Percentiles rank a stretch among this genome's conserved stretches.
These are phyloP conservation scores for Saccharum spontaneum DNA, from an alignment of 176 grass and related monocot species.

Conservation along the genomic window DNA sequence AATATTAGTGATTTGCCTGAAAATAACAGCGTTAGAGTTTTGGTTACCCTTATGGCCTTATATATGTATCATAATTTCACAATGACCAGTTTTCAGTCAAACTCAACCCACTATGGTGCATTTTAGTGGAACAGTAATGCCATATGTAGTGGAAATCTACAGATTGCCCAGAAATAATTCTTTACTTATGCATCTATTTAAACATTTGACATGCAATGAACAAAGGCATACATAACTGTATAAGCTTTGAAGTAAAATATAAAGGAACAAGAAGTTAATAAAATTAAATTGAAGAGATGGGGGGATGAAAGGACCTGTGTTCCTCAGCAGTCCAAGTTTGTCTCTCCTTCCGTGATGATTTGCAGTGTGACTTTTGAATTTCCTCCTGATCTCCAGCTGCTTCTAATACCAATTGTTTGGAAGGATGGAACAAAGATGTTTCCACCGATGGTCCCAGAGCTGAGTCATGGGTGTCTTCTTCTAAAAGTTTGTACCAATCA, in stretches of 20 bases:
- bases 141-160: not conserved
- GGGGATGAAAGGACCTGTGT: constrained; percentile 35
- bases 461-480: not conserved
- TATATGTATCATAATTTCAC: not conserved
- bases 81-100: not conserved
- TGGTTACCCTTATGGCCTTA: not conserved
- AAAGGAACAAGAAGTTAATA: not conserved
- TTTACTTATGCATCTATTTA: not conserved
- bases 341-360: constrained; percentile 5
- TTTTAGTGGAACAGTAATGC: not conserved
- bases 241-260: not conserved
- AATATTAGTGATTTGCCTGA: not conserved
- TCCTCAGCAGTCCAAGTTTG: constrained; percentile 44
- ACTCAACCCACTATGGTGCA: not conserved
- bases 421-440: not conserved
- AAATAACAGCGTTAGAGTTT: not conserved
- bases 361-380: not conserved
- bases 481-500: not conserved
- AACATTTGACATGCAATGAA: not conserved
- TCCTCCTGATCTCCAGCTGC: not conserved
- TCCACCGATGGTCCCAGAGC: not conserved
- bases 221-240: not conserved
- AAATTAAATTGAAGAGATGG: not conserved
- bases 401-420: not conserved
- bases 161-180: not conserved